phyloP scores from a whole-genome alignment of 768 basidiomycete species.

The Mycena alexandri region DNA sequence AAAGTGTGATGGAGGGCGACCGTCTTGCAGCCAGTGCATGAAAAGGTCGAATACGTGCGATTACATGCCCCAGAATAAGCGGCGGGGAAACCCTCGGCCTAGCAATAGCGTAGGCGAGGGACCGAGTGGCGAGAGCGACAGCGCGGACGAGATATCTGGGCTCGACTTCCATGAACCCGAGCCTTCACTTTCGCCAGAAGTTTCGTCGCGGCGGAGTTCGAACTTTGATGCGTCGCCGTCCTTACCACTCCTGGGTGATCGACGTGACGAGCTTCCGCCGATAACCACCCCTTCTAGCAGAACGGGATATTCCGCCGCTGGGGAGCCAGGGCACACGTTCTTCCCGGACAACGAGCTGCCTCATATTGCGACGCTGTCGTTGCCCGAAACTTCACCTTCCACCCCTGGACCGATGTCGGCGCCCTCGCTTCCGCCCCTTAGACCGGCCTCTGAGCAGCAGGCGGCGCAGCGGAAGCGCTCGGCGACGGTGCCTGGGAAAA shows the following conservation, averaged over 20 bases:
- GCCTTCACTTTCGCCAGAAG: conserved; percentile 71
- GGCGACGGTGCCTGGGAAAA: conserved; percentile 75
- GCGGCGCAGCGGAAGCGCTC: conserved; percentile 78
- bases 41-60: conserved; percentile 86
- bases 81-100: conserved; percentile 70
- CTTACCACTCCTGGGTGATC: conserved; percentile 57
- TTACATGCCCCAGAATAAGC: conserved; percentile 83
- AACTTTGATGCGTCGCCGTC: conserved; percentile 62
- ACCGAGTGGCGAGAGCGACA: conserved; percentile 60
- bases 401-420: conserved; percentile 72
- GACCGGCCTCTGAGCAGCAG: conserved; percentile 76
- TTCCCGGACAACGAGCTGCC: conserved; percentile 77
- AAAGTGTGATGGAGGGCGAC: conserved; percentile 89
- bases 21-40: conserved; percentile 84
- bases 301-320: conserved; percentile 46
- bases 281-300: conserved; percentile 55
- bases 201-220: conserved; percentile 62
- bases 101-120: conserved; percentile 73
- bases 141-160: conserved; percentile 68
- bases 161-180: conserved; percentile 61
- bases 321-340: conserved; percentile 54
- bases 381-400: conserved; percentile 68
- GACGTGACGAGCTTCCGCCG: conserved; percentile 57
- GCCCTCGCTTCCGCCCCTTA: conserved; percentile 71
- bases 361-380: conserved; percentile 77